Conservation (phyloP, 495 filamentous ascomycete genomes). For the Tuber aestivum region DNA sequence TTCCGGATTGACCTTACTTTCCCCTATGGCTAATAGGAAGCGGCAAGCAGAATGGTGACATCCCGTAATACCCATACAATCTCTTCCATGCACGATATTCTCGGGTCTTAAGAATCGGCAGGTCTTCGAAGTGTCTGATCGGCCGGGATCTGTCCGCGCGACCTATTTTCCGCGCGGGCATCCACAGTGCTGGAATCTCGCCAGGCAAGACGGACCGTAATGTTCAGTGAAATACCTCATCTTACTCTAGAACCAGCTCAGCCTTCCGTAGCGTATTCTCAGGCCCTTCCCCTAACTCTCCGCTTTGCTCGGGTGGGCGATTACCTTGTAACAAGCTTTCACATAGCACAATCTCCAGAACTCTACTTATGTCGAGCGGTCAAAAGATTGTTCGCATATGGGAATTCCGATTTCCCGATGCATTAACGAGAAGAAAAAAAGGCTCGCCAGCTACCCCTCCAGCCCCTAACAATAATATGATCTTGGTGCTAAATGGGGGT, state of each 20-base stretch:
- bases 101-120: too few relatives aligned
- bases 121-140: too few relatives aligned
- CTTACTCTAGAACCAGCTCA: neutral
- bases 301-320: neutral
- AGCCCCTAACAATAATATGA: neutral
- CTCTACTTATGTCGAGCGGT: neutral
- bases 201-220: neutral
- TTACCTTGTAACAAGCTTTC: neutral
- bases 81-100: too few relatives aligned
- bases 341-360: neutral
- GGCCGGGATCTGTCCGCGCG: too few relatives aligned
- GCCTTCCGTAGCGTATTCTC: neutral
- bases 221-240: neutral
- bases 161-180: too few relatives aligned
- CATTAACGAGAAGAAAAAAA: neutral
- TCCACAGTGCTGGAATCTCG: too few relatives aligned
- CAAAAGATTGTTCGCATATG: neutral
- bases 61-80: neutral
- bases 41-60: neutral
- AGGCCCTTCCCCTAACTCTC: neutral
- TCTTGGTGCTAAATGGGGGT: neutral
- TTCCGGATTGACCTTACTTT: neutral
- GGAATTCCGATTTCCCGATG: neutral
- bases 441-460: neutral
- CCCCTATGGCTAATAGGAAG: neutral